These are phyloP conservation scores for Gloeostereum incarnatum DNA, from an alignment of 768 basidiomycete species.

Conservation along the genomic window DNA sequence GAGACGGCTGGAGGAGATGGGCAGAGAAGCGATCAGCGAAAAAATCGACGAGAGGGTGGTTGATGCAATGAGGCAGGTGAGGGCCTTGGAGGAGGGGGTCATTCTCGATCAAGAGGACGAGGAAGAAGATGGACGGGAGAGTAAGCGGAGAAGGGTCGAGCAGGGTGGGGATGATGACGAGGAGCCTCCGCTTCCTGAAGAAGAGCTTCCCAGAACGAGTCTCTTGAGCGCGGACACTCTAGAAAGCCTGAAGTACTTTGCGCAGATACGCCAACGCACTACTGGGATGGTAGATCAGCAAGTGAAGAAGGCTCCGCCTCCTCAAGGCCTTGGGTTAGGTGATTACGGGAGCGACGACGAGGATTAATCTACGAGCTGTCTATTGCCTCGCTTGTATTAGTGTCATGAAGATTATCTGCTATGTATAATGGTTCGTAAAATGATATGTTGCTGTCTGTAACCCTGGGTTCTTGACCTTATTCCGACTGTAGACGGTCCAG, in stretches of 20 bases:
- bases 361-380: slow-evolving; percentile 19
- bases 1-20: slow-evolving; percentile 71
- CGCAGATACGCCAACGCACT: slow-evolving; percentile 73
- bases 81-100: slow-evolving; percentile 83
- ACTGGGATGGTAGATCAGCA: slow-evolving; percentile 22
- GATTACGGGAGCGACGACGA: slow-evolving; percentile 77
- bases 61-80: slow-evolving; percentile 78
- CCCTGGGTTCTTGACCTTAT: no score
- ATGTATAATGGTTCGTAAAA: no score
- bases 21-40: slow-evolving; percentile 78
- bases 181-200: slow-evolving; percentile 18
- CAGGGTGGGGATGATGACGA: slow-evolving; percentile 19
- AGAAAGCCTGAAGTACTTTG: slow-evolving; percentile 86
- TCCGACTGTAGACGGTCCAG: no score
- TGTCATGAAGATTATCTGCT: no score
- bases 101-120: slow-evolving; percentile 29
- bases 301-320: slow-evolving; percentile 19
- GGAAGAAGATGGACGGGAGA: slow-evolving; percentile 16
- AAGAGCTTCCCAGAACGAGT: slow-evolving; percentile 35
- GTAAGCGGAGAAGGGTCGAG: slow-evolving; percentile 23
- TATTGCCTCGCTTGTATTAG: no score
- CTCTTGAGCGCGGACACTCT: slow-evolving; percentile 79
- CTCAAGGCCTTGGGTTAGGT: slow-evolving; percentile 49
- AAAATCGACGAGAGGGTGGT: slow-evolving; percentile 83
- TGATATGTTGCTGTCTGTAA: no score